Percentiles rank a stretch among this genome's conserved stretches.
phyloP scores from a whole-genome alignment of 345 rosid species.

The Rhodomyrtus tomentosa region DNA sequence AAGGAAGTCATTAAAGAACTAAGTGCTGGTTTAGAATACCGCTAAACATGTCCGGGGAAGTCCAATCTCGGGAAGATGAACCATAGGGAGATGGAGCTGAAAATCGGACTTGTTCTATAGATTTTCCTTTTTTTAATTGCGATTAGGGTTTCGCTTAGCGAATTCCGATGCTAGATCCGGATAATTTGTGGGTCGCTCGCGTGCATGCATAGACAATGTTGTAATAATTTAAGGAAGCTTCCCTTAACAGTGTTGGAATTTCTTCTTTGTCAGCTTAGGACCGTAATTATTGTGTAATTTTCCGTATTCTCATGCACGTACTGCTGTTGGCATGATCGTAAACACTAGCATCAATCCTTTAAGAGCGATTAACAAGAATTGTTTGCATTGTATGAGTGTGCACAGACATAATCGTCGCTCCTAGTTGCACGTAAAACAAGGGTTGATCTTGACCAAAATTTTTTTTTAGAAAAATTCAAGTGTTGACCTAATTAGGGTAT shows the following conservation, averaged over 20 bases:
- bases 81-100: background rate
- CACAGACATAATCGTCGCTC: background rate
- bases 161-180: background rate
- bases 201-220: background rate
- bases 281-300: background rate
- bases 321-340: background rate
- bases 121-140: background rate
- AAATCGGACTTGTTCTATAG: background rate
- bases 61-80: background rate
- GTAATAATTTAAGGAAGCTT: background rate
- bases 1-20: background rate
- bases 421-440: background rate
- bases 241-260: background rate
- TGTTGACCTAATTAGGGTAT: background rate
- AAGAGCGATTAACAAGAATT: background rate
- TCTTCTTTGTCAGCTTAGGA: background rate
- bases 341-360: background rate
- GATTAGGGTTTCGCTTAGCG: background rate
- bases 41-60: background rate
- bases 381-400: background rate
- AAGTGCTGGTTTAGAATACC: background rate
- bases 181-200: background rate
- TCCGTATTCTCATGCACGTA: background rate
- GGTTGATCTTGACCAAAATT: background rate
- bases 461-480: no score